phyloP scores from a whole-genome alignment of 306 rosid species.

The Begonia fuchsioides region DNA sequence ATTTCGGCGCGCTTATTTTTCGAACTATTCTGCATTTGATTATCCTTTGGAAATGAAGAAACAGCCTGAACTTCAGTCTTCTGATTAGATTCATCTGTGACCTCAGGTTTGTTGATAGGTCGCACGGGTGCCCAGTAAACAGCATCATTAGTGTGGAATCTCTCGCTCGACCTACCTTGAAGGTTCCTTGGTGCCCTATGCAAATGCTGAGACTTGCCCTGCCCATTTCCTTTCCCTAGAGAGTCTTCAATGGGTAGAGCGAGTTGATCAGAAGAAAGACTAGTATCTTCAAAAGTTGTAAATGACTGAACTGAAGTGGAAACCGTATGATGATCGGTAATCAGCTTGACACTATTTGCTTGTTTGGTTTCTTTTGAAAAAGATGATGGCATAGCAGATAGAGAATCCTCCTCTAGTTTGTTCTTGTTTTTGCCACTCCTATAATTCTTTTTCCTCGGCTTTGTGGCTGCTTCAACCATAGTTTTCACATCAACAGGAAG shows the following conservation, averaged over 20 bases:
- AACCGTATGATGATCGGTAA: constrained; percentile 30
- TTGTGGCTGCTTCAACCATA: constrained; percentile 26
- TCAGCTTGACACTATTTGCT: constrained; percentile 36
- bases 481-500: constrained; percentile 21
- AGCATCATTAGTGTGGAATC: constrained; percentile 41
- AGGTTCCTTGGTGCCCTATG: constrained; percentile 51
- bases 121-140: constrained; percentile 96
- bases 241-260: constrained; percentile 38
- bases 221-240: constrained; percentile 41
- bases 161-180: constrained; percentile 51
- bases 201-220: constrained; percentile 62
- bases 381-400: constrained; percentile 17
- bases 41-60: constrained; percentile 32
- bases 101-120: constrained; percentile 44
- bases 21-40: constrained; percentile 39
- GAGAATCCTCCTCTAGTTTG: constrained; percentile 33
- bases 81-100: constrained; percentile 32
- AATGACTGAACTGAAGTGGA: constrained; percentile 28
- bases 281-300: constrained; percentile 28
- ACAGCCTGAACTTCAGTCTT: constrained; percentile 34
- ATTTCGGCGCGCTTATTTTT: constrained; percentile 88
- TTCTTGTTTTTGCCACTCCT: constrained; percentile 54
- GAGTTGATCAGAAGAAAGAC: constrained; percentile 34
- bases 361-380: constrained; percentile 28
- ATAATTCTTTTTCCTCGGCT: constrained; percentile 49